Evolutionary conservation across 2,329 filamentous ascomycete genomes (phyloP).

Genomic region (Fusarium avenaceum): DNA sequence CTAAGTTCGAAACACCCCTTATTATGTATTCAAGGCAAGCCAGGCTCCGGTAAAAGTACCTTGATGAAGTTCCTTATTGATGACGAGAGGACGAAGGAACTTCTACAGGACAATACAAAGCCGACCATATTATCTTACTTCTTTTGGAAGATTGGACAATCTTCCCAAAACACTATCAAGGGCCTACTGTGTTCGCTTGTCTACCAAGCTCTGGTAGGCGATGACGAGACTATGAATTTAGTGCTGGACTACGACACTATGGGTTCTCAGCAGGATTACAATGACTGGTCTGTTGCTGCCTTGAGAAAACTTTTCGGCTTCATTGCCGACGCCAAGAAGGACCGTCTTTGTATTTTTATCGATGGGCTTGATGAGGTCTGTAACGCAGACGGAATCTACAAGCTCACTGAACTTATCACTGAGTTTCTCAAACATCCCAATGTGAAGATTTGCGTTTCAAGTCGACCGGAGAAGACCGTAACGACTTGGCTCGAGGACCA

Average conservation of each 20-base stretch:
- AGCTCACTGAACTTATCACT: accelerated
- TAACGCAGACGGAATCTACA: neutral
- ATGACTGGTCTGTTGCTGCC: neutral
- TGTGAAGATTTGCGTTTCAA: neutral
- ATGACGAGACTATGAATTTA: accelerated
- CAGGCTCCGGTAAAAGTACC: slow-evolving; percentile 36
- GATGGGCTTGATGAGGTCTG: neutral
- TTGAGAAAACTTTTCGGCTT: accelerated
- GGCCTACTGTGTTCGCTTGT: neutral
- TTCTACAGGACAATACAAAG: accelerated
- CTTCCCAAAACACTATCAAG: neutral
- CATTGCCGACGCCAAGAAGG: accelerated
- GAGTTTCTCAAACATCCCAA: accelerated
- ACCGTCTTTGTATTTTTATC: accelerated
- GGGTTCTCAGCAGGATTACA: accelerated
- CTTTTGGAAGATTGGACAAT: neutral
- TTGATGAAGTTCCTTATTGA: slow-evolving; percentile 20
- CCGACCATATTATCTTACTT: neutral
- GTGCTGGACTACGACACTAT: accelerated
- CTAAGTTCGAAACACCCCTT: neutral
- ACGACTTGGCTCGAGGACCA: neutral
- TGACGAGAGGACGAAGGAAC: neutral
- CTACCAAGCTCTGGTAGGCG: accelerated
- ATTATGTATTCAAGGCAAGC: slow-evolving; percentile 30
- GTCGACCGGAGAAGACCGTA: neutral